Evolutionary conservation across 176 grass and related monocot species (phyloP).

Genomic region (Melocanna baccifera): DNA sequence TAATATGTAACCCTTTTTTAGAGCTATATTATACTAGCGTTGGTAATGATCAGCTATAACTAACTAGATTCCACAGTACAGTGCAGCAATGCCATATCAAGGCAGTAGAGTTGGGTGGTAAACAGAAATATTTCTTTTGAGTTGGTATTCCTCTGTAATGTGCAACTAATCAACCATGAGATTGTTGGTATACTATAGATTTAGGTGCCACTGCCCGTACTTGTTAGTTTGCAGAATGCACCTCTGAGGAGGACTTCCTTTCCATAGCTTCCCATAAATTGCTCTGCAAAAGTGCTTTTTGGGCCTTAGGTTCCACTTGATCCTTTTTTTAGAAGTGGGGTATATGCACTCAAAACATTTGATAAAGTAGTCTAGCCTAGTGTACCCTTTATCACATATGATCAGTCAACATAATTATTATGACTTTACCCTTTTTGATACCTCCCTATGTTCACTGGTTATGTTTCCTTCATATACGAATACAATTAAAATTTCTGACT

Average conservation of each 20-base stretch:
- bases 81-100: background rate
- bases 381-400: background rate
- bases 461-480: background rate
- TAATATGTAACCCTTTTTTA: background rate
- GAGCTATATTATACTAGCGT: background rate
- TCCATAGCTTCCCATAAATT: background rate
- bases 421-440: constrained; percentile 12
- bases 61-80: background rate
- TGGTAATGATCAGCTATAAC: background rate
- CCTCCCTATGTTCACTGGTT: background rate
- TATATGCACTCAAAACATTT: background rate
- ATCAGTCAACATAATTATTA: background rate
- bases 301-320: background rate
- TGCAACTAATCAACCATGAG: background rate
- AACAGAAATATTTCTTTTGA: background rate
- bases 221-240: background rate
- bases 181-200: background rate
- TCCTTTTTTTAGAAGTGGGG: background rate
- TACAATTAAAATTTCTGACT: background rate
- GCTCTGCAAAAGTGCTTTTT: background rate
- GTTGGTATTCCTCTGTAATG: background rate
- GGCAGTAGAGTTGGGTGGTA: background rate
- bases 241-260: constrained; percentile 4
- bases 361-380: background rate
- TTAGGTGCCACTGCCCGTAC: background rate